Evolutionary conservation across 495 filamentous ascomycete species (phyloP), one percentile per base, ranked within the genome.

Genomic region (Penicillium salamii): DNA sequence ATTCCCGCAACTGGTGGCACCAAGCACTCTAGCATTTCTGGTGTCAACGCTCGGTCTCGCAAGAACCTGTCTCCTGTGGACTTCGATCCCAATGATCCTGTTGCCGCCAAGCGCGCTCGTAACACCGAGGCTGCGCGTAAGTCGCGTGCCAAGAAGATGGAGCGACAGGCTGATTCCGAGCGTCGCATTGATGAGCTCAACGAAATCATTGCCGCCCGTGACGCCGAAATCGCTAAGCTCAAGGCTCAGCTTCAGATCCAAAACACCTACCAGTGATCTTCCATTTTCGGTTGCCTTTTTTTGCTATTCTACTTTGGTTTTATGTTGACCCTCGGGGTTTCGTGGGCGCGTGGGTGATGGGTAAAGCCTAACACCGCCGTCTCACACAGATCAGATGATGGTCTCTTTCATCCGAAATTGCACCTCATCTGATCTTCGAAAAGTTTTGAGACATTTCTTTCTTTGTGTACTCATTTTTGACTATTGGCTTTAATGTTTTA

Each of bases 91-190:
- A 71, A 77, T 20, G 91, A 97, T 61, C 85, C 86, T 0, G 66
- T 88, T 12, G 89, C 89, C 8, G 80, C 89, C 76, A 97, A 97
- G 80, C 90, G 93, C 54, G 92, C 91, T 28, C 85, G 91, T 49
- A 98, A 98, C 69, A 98, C 93, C 12, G 77, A 92, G 69, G 93
- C 93, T 37, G 93, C 93, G 53, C 89, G 93, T 35, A 97, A 97
- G 69, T 97, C 92, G 32, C 87, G 93, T 11, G 83, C 88, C 51
- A 85, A 89, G 55, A 91, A 93, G 70, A 74, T 88, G 7, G 74
- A 84, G 57, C 82, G 83, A 42, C 76, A 88, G 46, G 78, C 85
- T 7, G 78, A 77, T 32, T 73, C 95, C 50, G 77, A 83, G 59
- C 59, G 52, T 5, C 66, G 72, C 40, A 82, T 84, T 8, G 58